Evolutionary conservation across 2,329 filamentous ascomycete species (phyloP), one percentile per base, ranked within the genome.

Genomic region (Fusarium circinatum): DNA sequence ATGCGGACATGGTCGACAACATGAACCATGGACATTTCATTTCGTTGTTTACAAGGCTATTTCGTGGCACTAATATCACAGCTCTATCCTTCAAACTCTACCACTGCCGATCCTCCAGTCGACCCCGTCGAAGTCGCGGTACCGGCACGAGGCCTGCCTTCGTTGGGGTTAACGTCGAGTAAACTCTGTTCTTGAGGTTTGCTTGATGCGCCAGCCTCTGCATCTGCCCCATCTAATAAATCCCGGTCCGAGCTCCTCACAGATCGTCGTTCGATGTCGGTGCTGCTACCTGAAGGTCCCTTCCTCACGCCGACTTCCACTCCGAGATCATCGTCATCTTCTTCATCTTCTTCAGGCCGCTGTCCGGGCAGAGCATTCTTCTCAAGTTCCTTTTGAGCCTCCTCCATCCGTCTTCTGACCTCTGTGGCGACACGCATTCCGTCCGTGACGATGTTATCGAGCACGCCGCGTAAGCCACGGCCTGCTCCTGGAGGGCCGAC

Each of bases 401-500:
- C 96, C 72, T 99, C 96, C 92, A 98, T 98, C 49, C 95, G 89
- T 78, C 95, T 90, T 75, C 93, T 89, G 58, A 99, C 96, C 82
- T 99, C 96, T 2, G 93, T 94, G 1, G 96, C 96, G 66, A 98
- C 96, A 39, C 96, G 92, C 91, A 98, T 98, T 47, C 96, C 96
- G 80, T 99, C 96, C 4, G 93, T 97, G 73, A 98, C 96, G 78
- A 99, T 98, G 78, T 97, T 98, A 84, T 99, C 96, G 44, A 99
- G 86, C 67, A 99, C 96, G 26, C 96, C 96, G 47, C 96, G 89
- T 3, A 99, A 88, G 28, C 96, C 94, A 74, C 95, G 89, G 86
- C 78, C 91, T 87, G 70, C 92, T 70, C 82, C 78, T 45, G 82
- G 75, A 74, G 84, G 78, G 55, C 83, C 80, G 7, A 82, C 79